phyloP scores from a whole-genome alignment of 805 yeast genomes.

The Hanseniaspora osmophila region DNA sequence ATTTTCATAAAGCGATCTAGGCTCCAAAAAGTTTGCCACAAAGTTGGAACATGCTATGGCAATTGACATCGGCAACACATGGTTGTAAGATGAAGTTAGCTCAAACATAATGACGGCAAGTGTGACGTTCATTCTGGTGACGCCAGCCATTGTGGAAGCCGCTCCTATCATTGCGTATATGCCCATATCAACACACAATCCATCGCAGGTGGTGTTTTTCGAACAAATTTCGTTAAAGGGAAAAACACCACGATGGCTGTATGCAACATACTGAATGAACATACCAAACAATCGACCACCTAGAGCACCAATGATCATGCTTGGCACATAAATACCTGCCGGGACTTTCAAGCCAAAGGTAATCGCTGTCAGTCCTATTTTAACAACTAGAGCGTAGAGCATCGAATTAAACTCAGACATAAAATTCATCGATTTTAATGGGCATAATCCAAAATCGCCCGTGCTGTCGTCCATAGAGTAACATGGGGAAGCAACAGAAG shows the following conservation, averaged over 20 bases:
- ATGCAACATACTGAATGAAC: slow-evolving; percentile 26
- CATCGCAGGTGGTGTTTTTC: slow-evolving; percentile 8
- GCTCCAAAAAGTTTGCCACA: slow-evolving; percentile 39
- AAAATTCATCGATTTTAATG: slow-evolving; percentile 16
- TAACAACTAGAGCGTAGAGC: slow-evolving; percentile 29
- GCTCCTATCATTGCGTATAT: slow-evolving; percentile 42
- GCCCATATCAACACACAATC: slow-evolving; percentile 31
- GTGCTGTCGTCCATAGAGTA: slow-evolving; percentile 8
- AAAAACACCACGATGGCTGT: slow-evolving; percentile 13
- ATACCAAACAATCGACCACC: slow-evolving; percentile 40
- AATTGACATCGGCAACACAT: slow-evolving; percentile 42
- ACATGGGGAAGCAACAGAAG: slow-evolving; percentile 39
- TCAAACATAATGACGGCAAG: slow-evolving; percentile 38
- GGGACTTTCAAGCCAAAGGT: slow-evolving; percentile 48
- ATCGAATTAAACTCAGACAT: slow-evolving; percentile 24
- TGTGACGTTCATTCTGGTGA: slow-evolving; percentile 41
- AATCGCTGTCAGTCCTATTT: slow-evolving; percentile 32
- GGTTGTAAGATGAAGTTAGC: slow-evolving; percentile 40
- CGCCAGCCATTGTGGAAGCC: slow-evolving; percentile 45
- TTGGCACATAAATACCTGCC: slow-evolving; percentile 48
- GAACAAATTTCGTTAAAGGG: slow-evolving; percentile 8
- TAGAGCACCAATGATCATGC: slow-evolving; percentile 49
- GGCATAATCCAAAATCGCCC: slow-evolving; percentile 15
- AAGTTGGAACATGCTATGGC: slow-evolving; percentile 44
- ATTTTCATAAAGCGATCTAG: slow-evolving; percentile 35